phyloP scores from a whole-genome alignment of 23 red algal species.

The Gracilaria gracilis region DNA sequence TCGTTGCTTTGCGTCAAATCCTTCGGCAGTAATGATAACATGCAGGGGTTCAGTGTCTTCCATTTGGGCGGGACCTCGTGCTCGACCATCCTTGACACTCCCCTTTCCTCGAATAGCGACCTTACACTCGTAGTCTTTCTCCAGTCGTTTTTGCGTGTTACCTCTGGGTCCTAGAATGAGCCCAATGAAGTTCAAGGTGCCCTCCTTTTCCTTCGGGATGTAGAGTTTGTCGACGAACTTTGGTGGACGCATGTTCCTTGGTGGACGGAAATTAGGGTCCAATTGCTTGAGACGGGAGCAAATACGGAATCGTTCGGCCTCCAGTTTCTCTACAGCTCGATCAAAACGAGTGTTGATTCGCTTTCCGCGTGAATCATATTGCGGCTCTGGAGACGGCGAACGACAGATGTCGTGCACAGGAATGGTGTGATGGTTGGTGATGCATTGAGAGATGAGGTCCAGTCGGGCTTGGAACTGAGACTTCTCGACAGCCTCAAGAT shows the following conservation, averaged over 20 bases:
- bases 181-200: constrained; percentile 93
- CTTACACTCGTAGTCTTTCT: constrained; percentile 85
- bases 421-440: constrained; percentile 67
- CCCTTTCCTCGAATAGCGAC: constrained; percentile 95
- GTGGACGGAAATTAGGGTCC: constrained; percentile 79
- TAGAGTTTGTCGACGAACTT: constrained; percentile 78
- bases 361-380: constrained; percentile 88
- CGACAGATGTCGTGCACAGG: constrained; percentile 92
- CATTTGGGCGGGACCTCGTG: constrained; percentile 64
- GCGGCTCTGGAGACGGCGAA: constrained; percentile 90
- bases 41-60: constrained; percentile 92
- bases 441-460: constrained; percentile 60
- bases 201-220: constrained; percentile 87
- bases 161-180: constrained; percentile 94
- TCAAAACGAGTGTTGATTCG: constrained; percentile 91
- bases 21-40: constrained; percentile 88
- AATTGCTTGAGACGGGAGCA: constrained; percentile 64
- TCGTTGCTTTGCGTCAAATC: constrained; percentile 76
- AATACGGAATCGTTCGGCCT: constrained; percentile 81
- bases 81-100: constrained; percentile 88
- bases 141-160: constrained; percentile 95
- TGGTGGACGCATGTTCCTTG: constrained; percentile 77
- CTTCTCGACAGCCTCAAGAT: constrained; percentile 54
- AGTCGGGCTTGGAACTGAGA: constrained; percentile 60
- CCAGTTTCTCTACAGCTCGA: constrained; percentile 83